Percentiles rank a stretch among this genome's conserved stretches.
phyloP scores from a whole-genome alignment of 441 rosid species.

The Bocquillonia castaneifolia region DNA sequence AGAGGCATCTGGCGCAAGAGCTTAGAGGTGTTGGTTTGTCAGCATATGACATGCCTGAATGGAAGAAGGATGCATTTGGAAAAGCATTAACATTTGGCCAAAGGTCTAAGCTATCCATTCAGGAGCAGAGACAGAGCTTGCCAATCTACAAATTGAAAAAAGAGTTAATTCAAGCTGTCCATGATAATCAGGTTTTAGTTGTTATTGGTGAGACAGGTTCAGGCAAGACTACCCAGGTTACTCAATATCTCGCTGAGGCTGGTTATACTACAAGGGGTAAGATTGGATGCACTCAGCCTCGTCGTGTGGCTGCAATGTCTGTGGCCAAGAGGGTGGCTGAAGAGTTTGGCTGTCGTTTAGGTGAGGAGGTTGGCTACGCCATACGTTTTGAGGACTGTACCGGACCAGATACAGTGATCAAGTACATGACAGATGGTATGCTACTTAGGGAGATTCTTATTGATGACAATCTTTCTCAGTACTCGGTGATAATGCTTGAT shows the following conservation, averaged over 20 bases:
- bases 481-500: constrained; percentile 76
- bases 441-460: constrained; percentile 70
- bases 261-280: constrained; percentile 76
- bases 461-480: constrained; percentile 67
- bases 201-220: constrained; percentile 92
- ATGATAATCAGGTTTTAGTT: constrained; percentile 77
- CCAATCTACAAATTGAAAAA: constrained; percentile 80
- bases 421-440: constrained; percentile 94
- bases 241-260: constrained; percentile 79
- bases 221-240: constrained; percentile 81
- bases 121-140: constrained; percentile 84
- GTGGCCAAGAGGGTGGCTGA: constrained; percentile 89
- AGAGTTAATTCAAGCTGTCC: constrained; percentile 80
- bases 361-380: constrained; percentile 83
- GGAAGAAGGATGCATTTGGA: constrained; percentile 83
- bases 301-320: constrained; percentile 82
- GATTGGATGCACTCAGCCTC: constrained; percentile 92
- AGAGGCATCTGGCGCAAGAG: constrained; percentile 89
- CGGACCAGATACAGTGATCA: constrained; percentile 83
- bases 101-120: constrained; percentile 74
- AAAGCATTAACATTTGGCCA: constrained; percentile 73
- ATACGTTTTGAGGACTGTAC: constrained; percentile 88
- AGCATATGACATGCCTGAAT: constrained; percentile 85
- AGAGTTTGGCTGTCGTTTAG: constrained; percentile 80
- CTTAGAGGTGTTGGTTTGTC: constrained; percentile 81